These are phyloP conservation scores for Thalassia testudinum DNA, from an alignment of 116 monocot species.

Conservation along the genomic window DNA sequence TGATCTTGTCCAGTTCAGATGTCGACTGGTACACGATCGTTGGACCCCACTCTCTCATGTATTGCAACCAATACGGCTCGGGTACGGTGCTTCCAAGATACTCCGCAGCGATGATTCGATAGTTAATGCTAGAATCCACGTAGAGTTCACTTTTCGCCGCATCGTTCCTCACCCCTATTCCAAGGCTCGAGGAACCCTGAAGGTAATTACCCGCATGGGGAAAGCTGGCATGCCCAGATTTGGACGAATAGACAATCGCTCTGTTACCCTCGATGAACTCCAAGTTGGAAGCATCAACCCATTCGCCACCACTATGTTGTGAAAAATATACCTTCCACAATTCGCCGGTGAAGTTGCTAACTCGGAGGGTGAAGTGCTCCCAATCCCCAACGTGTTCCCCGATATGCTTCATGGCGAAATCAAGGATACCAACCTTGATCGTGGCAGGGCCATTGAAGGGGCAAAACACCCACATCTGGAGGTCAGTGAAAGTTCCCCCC, in stretches of 20 bases:
- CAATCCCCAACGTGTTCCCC: conserved; percentile 84
- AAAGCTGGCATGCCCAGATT: conserved; percentile 69
- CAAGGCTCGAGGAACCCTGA: conserved; percentile 59
- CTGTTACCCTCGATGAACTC: conserved; percentile 60
- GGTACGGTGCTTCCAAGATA: conserved; percentile 48
- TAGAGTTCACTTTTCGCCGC: conserved; percentile 35
- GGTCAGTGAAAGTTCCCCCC: conserved; percentile 74
- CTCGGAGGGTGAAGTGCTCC: conserved; percentile 94
- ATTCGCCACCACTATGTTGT: conserved; percentile 82
- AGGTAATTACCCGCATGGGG: conserved; percentile 51
- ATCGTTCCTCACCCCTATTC: conserved; percentile 80
- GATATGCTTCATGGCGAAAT: conserved; percentile 36
- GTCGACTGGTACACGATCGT: conserved; percentile 48
- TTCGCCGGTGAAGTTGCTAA: conserved; percentile 77
- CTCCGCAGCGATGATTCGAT: conserved; percentile 66
- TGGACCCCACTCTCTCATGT: conserved; percentile 93
- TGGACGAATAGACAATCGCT: conserved; percentile 66
- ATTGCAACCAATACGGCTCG: conserved; percentile 79
- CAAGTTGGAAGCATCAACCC: conserved; percentile 51
- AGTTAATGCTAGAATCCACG: conserved; percentile 57
- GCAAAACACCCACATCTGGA: conserved; percentile 87
- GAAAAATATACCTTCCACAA: conserved; percentile 70
- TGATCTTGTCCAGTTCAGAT: conserved; percentile 52
- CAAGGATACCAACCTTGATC: conserved; percentile 45
- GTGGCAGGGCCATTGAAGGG: conserved; percentile 91